phyloP scores from a whole-genome alignment of 768 basidiomycete species.

The Panaeolus papilionaceus region DNA sequence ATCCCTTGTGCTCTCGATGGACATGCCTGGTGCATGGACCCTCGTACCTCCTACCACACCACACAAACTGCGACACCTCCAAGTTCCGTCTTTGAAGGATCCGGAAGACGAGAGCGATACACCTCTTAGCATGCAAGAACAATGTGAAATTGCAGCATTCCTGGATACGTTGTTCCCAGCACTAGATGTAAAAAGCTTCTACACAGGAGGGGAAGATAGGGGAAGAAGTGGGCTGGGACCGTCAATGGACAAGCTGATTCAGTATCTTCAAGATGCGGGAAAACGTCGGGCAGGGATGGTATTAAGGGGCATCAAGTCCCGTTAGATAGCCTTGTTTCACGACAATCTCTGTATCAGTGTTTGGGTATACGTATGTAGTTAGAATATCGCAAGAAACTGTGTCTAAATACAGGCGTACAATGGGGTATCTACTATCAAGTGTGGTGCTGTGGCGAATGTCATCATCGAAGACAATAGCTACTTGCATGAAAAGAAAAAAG shows the following conservation, averaged over 20 bases:
- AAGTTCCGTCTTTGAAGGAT: not conserved
- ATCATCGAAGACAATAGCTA: too few relatives aligned
- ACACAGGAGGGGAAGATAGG: not conserved
- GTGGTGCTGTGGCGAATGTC: too few relatives aligned
- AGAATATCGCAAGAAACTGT: too few relatives aligned
- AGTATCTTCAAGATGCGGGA: not conserved
- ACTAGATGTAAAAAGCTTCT: not conserved
- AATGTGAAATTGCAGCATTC: not conserved
- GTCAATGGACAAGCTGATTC: not conserved
- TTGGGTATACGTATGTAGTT: too few relatives aligned
- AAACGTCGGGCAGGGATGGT: not conserved
- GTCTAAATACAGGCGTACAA: too few relatives aligned
- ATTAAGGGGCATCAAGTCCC: too few relatives aligned
- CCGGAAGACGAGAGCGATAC: not conserved
- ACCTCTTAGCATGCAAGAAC: not conserved
- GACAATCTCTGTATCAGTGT: too few relatives aligned
- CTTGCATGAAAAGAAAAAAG: too few relatives aligned
- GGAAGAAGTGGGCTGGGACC: not conserved
- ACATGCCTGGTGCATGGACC: slow-evolving; percentile 2
- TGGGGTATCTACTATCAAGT: too few relatives aligned
- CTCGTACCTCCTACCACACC: not conserved
- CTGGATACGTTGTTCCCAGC: not conserved
- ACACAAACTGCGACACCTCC: not conserved
- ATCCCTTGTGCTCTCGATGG: not conserved
- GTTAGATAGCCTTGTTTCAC: too few relatives aligned